Percentiles rank a stretch among this genome's conserved stretches.
Conservation (phyloP, 2,329 filamentous ascomycete species). For the Periconia macrospinosa region DNA sequence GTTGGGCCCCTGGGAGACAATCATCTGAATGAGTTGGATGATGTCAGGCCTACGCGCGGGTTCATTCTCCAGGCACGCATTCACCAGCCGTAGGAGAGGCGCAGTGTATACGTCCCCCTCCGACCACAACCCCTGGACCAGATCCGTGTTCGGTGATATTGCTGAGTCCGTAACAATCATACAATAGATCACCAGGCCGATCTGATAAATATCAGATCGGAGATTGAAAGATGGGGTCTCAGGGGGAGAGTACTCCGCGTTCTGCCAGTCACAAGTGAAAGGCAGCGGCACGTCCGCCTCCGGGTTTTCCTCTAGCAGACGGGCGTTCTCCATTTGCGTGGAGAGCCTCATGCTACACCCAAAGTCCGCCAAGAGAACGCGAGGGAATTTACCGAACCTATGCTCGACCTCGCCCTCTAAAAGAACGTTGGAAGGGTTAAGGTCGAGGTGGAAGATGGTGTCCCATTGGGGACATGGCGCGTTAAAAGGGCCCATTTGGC, state of each 20-base stretch:
- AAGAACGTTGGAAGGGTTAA: constrained; percentile 2
- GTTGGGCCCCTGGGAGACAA: no score
- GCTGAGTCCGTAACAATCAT: neutral
- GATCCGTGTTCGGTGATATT: no score
- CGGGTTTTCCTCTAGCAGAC: neutral
- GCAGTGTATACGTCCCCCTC: no score
- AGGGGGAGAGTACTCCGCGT: neutral
- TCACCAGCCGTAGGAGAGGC: no score
- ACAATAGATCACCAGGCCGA: constrained; percentile 2
- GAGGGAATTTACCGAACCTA: neutral
- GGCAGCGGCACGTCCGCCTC: neutral
- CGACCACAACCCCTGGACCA: no score
- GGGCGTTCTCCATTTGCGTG: neutral
- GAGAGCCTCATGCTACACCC: neutral
- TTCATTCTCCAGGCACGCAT: no score
- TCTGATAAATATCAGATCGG: constrained; percentile 1
- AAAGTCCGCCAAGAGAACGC: constrained; percentile 5
- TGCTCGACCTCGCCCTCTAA: neutral
- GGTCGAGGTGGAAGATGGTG: constrained; percentile 2
- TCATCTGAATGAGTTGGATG: no score
- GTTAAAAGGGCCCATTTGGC: neutral
- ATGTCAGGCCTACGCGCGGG: no score
- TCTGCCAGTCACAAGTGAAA: neutral
- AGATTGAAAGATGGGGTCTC: neutral
- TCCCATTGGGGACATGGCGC: neutral